These are phyloP conservation scores for Colletotrichum australisinense DNA, from an alignment of 2,329 filamentous ascomycete species.

Conservation along the genomic window DNA sequence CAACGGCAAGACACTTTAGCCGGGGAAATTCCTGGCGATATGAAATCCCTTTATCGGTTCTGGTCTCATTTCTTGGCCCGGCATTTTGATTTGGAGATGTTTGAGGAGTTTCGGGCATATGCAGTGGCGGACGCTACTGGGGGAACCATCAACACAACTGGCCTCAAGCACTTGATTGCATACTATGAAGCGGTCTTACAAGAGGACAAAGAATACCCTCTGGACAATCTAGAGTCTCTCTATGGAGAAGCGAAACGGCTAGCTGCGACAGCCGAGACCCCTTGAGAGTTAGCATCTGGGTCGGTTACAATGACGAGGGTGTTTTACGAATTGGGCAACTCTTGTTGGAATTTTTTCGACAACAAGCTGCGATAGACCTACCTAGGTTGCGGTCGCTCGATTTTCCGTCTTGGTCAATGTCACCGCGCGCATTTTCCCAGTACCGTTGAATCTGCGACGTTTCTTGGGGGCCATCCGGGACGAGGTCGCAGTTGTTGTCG, in stretches of 20 bases:
- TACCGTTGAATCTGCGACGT: slow-evolving; percentile 9
- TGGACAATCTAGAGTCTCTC: slow-evolving; percentile 11
- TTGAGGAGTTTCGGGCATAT: slow-evolving; percentile 76
- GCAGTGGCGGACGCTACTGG: slow-evolving; percentile 71
- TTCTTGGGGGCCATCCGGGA: slow-evolving; percentile 19
- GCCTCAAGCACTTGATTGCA: slow-evolving; percentile 71
- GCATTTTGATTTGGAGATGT: slow-evolving; percentile 81
- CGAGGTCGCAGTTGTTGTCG: slow-evolving; percentile 2
- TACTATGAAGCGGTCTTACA: slow-evolving; percentile 62
- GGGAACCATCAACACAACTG: slow-evolving; percentile 59
- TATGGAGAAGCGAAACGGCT: slow-evolving; percentile 26
- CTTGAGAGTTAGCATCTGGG: neutral
- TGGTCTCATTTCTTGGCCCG: slow-evolving; percentile 79
- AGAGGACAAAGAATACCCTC: neutral
- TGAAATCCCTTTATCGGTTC: slow-evolving; percentile 78
- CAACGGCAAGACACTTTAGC: slow-evolving; percentile 46
- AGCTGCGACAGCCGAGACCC: neutral
- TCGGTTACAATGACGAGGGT: neutral
- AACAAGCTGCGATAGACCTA: neutral
- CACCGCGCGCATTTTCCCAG: neutral
- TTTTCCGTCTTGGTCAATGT: slow-evolving; percentile 5
- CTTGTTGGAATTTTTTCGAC: slow-evolving; percentile 7
- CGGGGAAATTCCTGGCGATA: slow-evolving; percentile 61
- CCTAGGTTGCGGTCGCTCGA: neutral
- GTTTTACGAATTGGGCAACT: slow-evolving; percentile 28